Evolutionary conservation across 108 stramenopile genomes (phyloP).

Genomic region (Aurantiochytrium sp.): DNA sequence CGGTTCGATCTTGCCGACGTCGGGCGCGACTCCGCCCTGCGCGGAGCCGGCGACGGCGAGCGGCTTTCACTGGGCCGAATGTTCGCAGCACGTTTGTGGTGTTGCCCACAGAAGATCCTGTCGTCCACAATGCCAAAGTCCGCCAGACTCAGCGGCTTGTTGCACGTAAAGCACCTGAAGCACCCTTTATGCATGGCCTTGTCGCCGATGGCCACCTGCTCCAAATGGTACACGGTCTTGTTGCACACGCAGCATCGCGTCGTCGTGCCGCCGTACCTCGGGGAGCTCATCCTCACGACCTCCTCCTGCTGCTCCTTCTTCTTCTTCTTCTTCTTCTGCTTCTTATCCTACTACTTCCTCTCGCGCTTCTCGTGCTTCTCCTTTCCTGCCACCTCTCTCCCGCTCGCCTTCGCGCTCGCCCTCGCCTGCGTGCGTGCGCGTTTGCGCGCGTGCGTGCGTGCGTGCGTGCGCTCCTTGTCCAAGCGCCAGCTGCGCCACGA

Average conservation of each 20-base stretch:
- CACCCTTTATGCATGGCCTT: conserved; percentile 2
- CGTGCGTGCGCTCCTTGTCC: no score
- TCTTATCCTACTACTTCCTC: neutral
- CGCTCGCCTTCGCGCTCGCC: no score
- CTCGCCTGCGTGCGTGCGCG: no score
- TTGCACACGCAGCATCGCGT: neutral
- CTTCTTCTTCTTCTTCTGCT: neutral
- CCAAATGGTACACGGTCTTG: neutral
- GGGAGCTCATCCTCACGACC: neutral
- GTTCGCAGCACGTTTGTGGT: neutral
- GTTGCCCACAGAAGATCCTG: neutral
- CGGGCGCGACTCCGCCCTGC: neutral
- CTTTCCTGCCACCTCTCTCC: no score
- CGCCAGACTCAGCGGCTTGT: neutral
- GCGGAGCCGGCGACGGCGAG: neutral
- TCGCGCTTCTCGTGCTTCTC: no score
- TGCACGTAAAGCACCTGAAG: neutral
- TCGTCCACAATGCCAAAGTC: neutral
- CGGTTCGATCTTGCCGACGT: neutral
- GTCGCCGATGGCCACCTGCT: conserved; percentile 7
- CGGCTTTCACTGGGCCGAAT: neutral
- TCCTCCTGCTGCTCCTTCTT: neutral
- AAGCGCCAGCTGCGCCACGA: no score
- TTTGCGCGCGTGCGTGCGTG: no score
- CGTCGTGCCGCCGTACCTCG: neutral